A percentile compares a stretch with the other conserved stretches of the same genome.
Conservation (phyloP, 495 filamentous ascomycete species). For the Aspergillus sclerotiicarbonarius region DNA sequence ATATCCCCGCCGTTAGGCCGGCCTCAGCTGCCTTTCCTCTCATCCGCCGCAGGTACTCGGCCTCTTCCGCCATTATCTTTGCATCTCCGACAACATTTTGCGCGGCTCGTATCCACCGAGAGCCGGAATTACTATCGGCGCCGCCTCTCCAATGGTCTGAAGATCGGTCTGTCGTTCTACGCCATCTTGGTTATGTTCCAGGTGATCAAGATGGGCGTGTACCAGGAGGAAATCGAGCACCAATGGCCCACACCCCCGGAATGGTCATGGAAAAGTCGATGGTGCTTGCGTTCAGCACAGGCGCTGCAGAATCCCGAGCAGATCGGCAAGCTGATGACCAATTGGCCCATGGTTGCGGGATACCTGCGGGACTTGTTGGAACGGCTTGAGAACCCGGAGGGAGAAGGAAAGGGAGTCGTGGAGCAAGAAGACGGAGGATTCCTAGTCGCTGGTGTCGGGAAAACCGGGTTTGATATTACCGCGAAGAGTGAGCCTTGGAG, state of each 20-base stretch:
- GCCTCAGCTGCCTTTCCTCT: slow-evolving; percentile 80
- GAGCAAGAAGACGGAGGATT: slow-evolving; percentile 58
- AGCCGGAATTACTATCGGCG: slow-evolving; percentile 64
- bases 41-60: slow-evolving; percentile 42
- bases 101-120: slow-evolving; percentile 75
- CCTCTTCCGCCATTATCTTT: slow-evolving; percentile 38
- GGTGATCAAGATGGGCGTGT: slow-evolving; percentile 55
- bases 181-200: slow-evolving; percentile 51
- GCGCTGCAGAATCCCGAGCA: slow-evolving; percentile 53
- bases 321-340: slow-evolving; percentile 49
- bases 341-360: slow-evolving; percentile 62
- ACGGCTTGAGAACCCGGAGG: slow-evolving; percentile 59
- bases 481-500: slow-evolving; percentile 77
- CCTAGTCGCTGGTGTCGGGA: slow-evolving; percentile 52
- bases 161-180: slow-evolving; percentile 53
- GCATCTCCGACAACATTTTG: slow-evolving; percentile 52
- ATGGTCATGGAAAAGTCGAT: slow-evolving; percentile 64
- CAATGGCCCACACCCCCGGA: slow-evolving; percentile 71
- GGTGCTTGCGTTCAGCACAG: slow-evolving; percentile 56
- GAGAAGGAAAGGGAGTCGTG: slow-evolving; percentile 64
- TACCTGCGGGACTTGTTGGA: slow-evolving; percentile 53
- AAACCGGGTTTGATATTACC: slow-evolving; percentile 65
- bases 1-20: slow-evolving; percentile 50
- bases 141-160: slow-evolving; percentile 60
- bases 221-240: slow-evolving; percentile 70